Percentiles rank a stretch among this genome's conserved stretches.
These are phyloP conservation scores for Pythium sp. DNA, from an alignment of 352 stramenopile genomes.

Conservation along the genomic window DNA sequence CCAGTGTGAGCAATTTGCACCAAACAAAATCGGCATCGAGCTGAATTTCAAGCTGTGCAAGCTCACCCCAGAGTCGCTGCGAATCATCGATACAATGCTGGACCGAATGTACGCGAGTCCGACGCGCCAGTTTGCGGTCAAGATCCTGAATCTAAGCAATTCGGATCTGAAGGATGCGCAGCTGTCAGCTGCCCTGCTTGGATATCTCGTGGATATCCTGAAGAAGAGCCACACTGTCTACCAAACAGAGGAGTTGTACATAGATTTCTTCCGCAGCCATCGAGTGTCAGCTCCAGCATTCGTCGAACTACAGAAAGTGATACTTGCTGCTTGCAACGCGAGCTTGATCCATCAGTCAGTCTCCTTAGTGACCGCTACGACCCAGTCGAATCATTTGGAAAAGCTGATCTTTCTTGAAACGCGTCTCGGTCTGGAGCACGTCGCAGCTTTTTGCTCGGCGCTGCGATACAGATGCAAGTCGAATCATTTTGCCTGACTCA, in stretches of 20 bases:
- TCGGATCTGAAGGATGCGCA: neutral
- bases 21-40: too few species aligned
- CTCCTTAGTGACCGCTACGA: neutral
- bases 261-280: too few species aligned
- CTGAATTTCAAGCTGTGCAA: too few species aligned
- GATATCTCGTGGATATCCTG: neutral
- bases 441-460: neutral
- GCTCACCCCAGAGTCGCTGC: neutral
- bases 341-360: too few species aligned
- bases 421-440: neutral
- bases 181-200: too few species aligned
- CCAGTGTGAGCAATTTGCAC: too few species aligned
- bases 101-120: neutral
- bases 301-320: too few species aligned
- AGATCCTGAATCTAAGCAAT: neutral
- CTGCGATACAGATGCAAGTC: constrained; percentile 1
- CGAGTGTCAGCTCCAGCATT: too few species aligned
- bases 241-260: too few species aligned
- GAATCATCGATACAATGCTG: neutral
- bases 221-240: neutral
- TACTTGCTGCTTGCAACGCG: too few species aligned
- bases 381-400: neutral
- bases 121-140: neutral
- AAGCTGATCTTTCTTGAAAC: neutral
- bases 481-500: neutral